phyloP scores from a whole-genome alignment of 2,329 filamentous ascomycete species.

The Atkinsonella texensis region DNA sequence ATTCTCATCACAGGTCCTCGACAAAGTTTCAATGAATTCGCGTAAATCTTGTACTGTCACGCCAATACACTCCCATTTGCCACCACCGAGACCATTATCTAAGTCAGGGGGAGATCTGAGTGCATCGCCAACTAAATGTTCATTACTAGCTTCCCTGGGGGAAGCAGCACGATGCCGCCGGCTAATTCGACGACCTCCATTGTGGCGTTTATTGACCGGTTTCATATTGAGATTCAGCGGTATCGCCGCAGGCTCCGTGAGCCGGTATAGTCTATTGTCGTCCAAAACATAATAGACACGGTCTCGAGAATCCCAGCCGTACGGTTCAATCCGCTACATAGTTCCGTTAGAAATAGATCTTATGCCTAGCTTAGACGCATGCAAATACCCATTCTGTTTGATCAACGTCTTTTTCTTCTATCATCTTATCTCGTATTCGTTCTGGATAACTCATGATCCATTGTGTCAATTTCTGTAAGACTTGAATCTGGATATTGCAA shows the following conservation, averaged over 20 bases:
- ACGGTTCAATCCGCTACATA: slow-evolving; percentile 58
- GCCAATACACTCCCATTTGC: slow-evolving; percentile 85
- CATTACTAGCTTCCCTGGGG: slow-evolving; percentile 11
- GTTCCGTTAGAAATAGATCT: slow-evolving; percentile 10
- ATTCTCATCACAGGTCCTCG: slow-evolving; percentile 68
- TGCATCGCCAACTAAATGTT: slow-evolving; percentile 19
- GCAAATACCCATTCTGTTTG: slow-evolving; percentile 66
- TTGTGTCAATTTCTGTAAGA: slow-evolving; percentile 79
- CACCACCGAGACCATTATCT: slow-evolving; percentile 55
- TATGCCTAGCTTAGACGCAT: not conserved
- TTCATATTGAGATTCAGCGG: slow-evolving; percentile 53
- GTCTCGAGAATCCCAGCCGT: slow-evolving; percentile 81
- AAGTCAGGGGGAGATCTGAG: slow-evolving; percentile 12
- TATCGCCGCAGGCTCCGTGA: slow-evolving; percentile 59
- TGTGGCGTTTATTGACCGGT: slow-evolving; percentile 36
- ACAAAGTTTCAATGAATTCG: slow-evolving; percentile 56
- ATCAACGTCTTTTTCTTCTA: slow-evolving; percentile 67
- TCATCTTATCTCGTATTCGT: slow-evolving; percentile 74
- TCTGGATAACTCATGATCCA: slow-evolving; percentile 86
- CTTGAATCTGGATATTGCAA: slow-evolving; percentile 39
- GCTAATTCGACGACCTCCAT: slow-evolving; percentile 48
- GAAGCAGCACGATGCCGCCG: slow-evolving; percentile 56
- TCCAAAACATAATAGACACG: slow-evolving; percentile 84
- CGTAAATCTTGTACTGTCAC: slow-evolving; percentile 69
- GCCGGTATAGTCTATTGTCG: slow-evolving; percentile 84